Evolutionary conservation across 257 asterid genomes (phyloP), one percentile per base, ranked within the genome.

Genomic region (Osmanthus fragrans): DNA sequence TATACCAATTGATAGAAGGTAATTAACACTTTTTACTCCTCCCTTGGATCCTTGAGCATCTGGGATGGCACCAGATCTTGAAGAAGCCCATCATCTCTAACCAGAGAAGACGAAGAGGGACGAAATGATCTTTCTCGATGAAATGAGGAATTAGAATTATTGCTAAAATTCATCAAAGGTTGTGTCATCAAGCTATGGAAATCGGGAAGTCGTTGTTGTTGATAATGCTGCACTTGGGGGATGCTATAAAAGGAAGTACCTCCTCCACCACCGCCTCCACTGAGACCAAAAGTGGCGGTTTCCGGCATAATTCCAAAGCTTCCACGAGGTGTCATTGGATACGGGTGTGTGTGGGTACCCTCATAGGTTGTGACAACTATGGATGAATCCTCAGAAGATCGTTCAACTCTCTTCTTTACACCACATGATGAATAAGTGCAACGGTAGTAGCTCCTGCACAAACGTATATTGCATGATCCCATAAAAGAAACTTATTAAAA

Each of bases 11-110:
- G 18, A 63, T 63, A 12, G 34, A 3, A 23, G 69, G 7, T 11
- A 27, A 11, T 82, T 19, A 85, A 63, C 18, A 63, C 18, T 77
- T 25, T 40, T 73, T 87, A 84, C 88, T 85, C 90, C 76, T 84
- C 80, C 73, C 84, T 83, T 2, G 70, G 79, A 51, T 77, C 86
- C 85, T 79, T 85, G 5, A 84, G 79, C 85, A 87, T 84, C 84
- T 82, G 85, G 23, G 89, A 84, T 21, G 92, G 94, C 84, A 94
- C 40, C 86, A 94, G 90, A 75, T 94, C 98, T 75, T 94, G 96
- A 7, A 94, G 94, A 75, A 94, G 97, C 3, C 97, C 98, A 75
- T 88, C 80, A 79, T 92, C 97, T 77, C 88, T 82, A 49, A 77
- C 71, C 79, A 74, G 68, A 34, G 90, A 77, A 25, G 87, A 67